Percentiles rank a stretch among this genome's conserved stretches.
Conservation (phyloP, 257 asterid species). For the Cordia subcordata region DNA sequence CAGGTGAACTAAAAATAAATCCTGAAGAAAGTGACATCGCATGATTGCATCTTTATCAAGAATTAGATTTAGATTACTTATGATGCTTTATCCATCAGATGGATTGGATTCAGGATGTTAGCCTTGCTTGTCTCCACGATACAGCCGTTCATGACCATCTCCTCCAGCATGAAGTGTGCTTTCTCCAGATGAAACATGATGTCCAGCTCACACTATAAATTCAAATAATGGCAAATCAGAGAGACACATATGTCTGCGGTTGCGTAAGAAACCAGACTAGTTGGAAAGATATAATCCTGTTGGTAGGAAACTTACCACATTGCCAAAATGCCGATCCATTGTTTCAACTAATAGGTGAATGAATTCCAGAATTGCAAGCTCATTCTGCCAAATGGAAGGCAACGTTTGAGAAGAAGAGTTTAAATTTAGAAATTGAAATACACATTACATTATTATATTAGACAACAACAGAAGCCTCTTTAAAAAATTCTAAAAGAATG, state of each 20-base stretch:
- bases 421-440: neutral
- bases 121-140: slow-evolving; percentile 89
- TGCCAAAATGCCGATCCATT: slow-evolving; percentile 99
- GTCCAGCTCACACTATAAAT: slow-evolving; percentile 80
- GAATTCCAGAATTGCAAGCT: slow-evolving; percentile 90
- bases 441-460: neutral
- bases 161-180: slow-evolving; percentile 98
- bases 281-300: neutral
- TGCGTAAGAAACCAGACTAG: neutral
- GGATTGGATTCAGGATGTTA: slow-evolving; percentile 71
- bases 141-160: slow-evolving; percentile 98
- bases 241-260: neutral
- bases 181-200: slow-evolving; percentile 97
- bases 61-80: slow-evolving; percentile 2
- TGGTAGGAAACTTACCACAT: slow-evolving; percentile 61
- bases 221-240: neutral
- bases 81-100: slow-evolving; percentile 79
- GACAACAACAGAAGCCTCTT: too few species aligned
- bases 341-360: slow-evolving; percentile 95
- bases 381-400: slow-evolving; percentile 54
- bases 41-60: neutral
- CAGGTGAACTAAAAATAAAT: neutral
- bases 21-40: neutral
- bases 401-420: slow-evolving; percentile 1
- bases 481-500: too few species aligned